These are phyloP conservation scores for Crataegus laevigata DNA, from an alignment of 306 rosid species.

Conservation along the genomic window DNA sequence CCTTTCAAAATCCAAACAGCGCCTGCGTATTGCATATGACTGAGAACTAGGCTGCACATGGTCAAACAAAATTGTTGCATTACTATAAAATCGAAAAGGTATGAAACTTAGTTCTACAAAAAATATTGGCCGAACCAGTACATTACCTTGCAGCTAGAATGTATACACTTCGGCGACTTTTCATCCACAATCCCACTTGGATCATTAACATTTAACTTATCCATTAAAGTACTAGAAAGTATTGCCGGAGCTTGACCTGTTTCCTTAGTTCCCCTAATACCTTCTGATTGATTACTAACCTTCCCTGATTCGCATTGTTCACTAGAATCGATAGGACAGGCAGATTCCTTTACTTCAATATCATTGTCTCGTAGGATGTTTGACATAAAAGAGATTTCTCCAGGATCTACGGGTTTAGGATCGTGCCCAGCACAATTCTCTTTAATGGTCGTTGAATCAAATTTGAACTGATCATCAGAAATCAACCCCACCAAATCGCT, in stretches of 20 bases:
- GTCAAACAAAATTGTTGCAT: not conserved
- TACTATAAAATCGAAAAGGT: not conserved
- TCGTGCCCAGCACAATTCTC: slow-evolving; percentile 1
- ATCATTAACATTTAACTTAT: slow-evolving; percentile 1
- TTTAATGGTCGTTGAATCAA: slow-evolving; percentile 6
- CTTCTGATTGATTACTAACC: slow-evolving; percentile 7
- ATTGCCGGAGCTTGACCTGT: not conserved
- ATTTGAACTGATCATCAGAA: slow-evolving; percentile 14
- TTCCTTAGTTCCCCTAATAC: not conserved
- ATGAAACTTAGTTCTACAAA: not conserved
- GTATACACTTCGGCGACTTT: slow-evolving; percentile 8
- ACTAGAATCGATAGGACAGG: not conserved
- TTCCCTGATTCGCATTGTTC: slow-evolving; percentile 1
- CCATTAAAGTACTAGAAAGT: slow-evolving; percentile 1
- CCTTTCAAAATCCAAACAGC: slow-evolving; percentile 82
- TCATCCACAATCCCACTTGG: not conserved
- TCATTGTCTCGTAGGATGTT: slow-evolving; percentile 14
- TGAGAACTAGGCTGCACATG: slow-evolving; percentile 14
- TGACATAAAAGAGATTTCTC: slow-evolving; percentile 15
- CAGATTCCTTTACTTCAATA: not conserved
- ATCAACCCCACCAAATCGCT: slow-evolving; percentile 10
- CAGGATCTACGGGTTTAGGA: slow-evolving; percentile 12
- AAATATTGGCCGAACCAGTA: not conserved
- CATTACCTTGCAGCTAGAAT: slow-evolving; percentile 17
- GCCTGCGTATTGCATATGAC: slow-evolving; percentile 48